Evolutionary conservation across 2,329 filamentous ascomycete species (phyloP), one percentile per base, ranked within the genome.

Genomic region (Cercospora beticola): DNA sequence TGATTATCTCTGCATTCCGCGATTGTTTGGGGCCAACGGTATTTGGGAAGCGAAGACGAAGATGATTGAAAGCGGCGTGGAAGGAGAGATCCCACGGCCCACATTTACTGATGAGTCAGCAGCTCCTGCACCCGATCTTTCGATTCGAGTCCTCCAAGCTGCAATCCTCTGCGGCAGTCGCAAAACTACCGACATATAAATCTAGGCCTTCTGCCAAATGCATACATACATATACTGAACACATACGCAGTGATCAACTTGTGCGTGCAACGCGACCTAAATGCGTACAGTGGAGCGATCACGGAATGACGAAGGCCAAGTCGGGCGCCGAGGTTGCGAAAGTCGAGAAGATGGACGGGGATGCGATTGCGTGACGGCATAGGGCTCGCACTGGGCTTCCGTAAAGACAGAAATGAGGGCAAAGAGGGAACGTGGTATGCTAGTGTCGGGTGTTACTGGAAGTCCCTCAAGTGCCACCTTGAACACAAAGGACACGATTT

Each of bases 301-400:
- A 28, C 23, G 54, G 54, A 26, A 58, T 58, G 54, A 58, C 54
- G 54, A 58, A 58, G 54, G 54, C 54, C 54, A 58, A 58, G 54
- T 31, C 54, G 54, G 54, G 10, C 14, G 54, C 30, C 26, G 36
- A 40, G 54, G 23, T 18, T 30, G 54, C 54, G 46, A 58, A 40
- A 40, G 36, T 40, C 6, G 16, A 57, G 9, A 12, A 23, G 26
- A 14, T n/a, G 23, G 54, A n/a, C 30, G 54, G 54, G 23, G 23
- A 58, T 31, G 21, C 8, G 54, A 30, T 58, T 26, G 23, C 30
- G 54, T 31, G 26, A 66, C 40, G 7, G 46, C 46, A 52, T 3
- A n/a, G 6, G 6, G 16, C 36, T 40, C 36, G 36, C 36, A n/a
- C 14, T 40, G 36, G 36, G 2, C 36, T 40, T 40, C 36, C 36